Base-by-base conservation (phyloP, 192 early-diverging fungal genomes). In the Backusella australiensis region DNA sequence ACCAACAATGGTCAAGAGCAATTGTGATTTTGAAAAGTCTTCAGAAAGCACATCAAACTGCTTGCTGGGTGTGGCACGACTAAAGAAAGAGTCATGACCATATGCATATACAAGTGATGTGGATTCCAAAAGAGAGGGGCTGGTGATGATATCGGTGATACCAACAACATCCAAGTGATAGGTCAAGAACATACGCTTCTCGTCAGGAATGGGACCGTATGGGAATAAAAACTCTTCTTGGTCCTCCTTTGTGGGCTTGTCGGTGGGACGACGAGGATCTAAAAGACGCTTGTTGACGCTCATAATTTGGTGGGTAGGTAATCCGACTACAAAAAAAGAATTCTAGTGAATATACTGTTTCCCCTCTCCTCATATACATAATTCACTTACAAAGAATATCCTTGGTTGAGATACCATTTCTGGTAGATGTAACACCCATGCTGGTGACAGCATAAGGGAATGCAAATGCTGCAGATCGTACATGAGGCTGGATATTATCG, bases 1-100 rank as follows among this genome's bases (percentile, higher is more conserved):
- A 15, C 85, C 91, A n/a, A 92, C 85, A 36, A 97, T 93, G 0
- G 97, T 98, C 74, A 87, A 79, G 59, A 97, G 81, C 80, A 99
- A 83, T 72, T 92, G 91, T 19, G 85, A 81, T 77, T 97, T 97
- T 80, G 89, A 95, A 85, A 99, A 99, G 73, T 93, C 91, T 80
- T 96, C 94, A 82, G 92, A 93, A 74, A 99, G 83, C 66, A 94
- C 87, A 85, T 99, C 98, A 85, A 99, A 99, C 6, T 91, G 89
- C 76, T 94, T 94, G 65, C 92, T 94, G 23, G 98, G 97, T 59
- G 89, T 91, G 34, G 90, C 85, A 46, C 92, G 90, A 5, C 91
- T 93, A 72, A 94, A 92, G 87, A 96, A 99, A 68, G 97, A 71
- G 77, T 99, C 98, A 52, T 96, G 86, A 17, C 98, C 98, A 80